Evolutionary conservation across 2,329 filamentous ascomycete species (phyloP).

Genomic region (Venturia carpophila): DNA sequence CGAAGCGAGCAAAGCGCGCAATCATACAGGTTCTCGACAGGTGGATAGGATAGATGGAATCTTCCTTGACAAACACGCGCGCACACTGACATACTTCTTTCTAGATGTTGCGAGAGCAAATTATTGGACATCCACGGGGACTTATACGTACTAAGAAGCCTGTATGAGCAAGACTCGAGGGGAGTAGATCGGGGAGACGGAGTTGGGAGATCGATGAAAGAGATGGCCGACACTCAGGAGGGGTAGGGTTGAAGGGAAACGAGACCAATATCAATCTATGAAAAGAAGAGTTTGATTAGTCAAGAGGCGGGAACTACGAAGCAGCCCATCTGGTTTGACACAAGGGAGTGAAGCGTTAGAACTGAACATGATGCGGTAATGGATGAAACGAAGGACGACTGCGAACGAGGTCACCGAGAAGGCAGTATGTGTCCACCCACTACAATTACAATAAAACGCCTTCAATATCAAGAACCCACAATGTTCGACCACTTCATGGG

Average conservation of each 20-base stretch:
- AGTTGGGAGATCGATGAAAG: neutral
- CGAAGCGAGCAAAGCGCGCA: neutral
- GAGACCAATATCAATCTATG: neutral
- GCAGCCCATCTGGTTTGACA: too few relatives aligned
- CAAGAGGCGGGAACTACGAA: too few relatives aligned
- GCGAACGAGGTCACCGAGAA: too few relatives aligned
- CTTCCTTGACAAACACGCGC: neutral
- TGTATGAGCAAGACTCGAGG: neutral
- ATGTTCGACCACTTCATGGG: too few relatives aligned
- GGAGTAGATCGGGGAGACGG: neutral
- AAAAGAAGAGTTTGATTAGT: neutral
- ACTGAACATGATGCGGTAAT: too few relatives aligned
- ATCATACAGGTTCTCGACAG: neutral
- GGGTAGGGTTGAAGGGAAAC: neutral
- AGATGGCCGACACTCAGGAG: neutral
- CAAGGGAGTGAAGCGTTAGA: too few relatives aligned
- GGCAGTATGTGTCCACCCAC: too few relatives aligned
- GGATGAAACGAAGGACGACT: too few relatives aligned
- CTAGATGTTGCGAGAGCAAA: constrained; percentile 5
- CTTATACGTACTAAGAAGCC: neutral
- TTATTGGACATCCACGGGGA: neutral
- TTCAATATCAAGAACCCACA: too few relatives aligned
- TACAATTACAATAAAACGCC: too few relatives aligned
- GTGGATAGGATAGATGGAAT: neutral
- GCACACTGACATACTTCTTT: neutral